Evolutionary conservation across 2,329 filamentous ascomycete species (phyloP).

Genomic region (Penicillium sp.): DNA sequence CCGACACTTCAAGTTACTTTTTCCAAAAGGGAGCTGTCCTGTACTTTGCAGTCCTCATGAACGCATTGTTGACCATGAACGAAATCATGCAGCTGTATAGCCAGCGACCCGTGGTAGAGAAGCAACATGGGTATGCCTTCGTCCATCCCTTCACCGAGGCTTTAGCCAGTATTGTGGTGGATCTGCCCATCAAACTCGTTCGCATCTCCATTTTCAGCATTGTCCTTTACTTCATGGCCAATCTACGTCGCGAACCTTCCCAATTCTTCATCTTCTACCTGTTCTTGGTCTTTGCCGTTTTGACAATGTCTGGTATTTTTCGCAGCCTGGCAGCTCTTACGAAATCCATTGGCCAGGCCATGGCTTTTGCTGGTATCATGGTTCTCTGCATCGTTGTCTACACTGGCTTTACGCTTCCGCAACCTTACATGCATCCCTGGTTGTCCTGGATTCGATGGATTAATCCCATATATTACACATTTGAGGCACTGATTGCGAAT

Average conservation of each 20-base stretch:
- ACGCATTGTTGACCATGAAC: conserved; percentile 62
- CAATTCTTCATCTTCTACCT: conserved; percentile 80
- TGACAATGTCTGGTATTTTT: conserved; percentile 55
- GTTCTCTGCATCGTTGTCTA: conserved; percentile 34
- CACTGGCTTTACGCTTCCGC: conserved; percentile 40
- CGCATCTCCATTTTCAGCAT: conserved; percentile 75
- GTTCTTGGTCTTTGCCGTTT: conserved; percentile 23
- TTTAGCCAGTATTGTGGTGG: conserved; percentile 18
- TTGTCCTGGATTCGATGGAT: conserved; percentile 43
- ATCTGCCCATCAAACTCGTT: conserved; percentile 70
- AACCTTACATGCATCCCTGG: conserved; percentile 49
- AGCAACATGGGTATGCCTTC: conserved; percentile 31
- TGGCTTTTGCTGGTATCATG: conserved; percentile 46
- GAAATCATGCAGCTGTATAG: conserved; percentile 43
- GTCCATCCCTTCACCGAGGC: conserved; percentile 26
- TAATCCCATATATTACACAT: conserved; percentile 33
- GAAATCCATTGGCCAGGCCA: conserved; percentile 46
- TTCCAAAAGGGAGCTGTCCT: conserved; percentile 72
- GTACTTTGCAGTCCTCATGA: conserved; percentile 84
- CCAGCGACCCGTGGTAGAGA: conserved; percentile 27
- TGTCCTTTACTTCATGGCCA: conserved; percentile 80
- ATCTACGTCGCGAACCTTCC: conserved; percentile 68
- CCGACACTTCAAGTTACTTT: conserved; percentile 64
- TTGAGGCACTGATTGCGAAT: conserved; percentile 31
- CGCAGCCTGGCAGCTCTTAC: conserved; percentile 49